These are phyloP conservation scores for Fusarium secorum DNA, from an alignment of 2,329 filamentous ascomycete genomes.

Conservation along the genomic window DNA sequence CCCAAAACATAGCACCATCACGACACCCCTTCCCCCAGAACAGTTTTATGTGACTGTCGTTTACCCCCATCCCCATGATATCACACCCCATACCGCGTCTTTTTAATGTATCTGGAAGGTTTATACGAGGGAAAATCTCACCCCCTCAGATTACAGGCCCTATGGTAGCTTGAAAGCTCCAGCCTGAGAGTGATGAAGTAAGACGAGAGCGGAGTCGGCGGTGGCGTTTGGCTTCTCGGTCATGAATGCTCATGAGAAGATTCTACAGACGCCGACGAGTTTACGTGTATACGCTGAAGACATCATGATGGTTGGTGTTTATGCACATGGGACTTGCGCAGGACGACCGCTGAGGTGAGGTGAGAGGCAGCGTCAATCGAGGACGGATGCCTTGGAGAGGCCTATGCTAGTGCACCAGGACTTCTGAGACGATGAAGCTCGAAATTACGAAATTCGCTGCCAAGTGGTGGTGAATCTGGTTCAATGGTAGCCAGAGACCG, in stretches of 20 bases:
- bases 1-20: conserved; percentile 39
- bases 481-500: conserved; percentile 31
- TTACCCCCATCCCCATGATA: conserved; percentile 41
- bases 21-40: conserved; percentile 32
- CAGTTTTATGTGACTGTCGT: conserved; percentile 40
- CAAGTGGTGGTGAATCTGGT: conserved; percentile 42
- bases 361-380: conserved; percentile 32
- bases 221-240: conserved; percentile 30
- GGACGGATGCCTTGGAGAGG: conserved; percentile 31
- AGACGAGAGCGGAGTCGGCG: conserved; percentile 35
- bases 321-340: conserved; percentile 33
- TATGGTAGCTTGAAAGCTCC: conserved; percentile 73
- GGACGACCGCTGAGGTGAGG: conserved; percentile 33
- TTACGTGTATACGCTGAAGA: conserved; percentile 29
- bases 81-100: conserved; percentile 45
- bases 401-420: conserved; percentile 42
- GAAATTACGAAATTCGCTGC: conserved; percentile 38
- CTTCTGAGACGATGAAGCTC: conserved; percentile 39
- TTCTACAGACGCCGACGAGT: conserved; percentile 31
- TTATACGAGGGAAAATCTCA: conserved; percentile 43
- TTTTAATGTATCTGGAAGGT: conserved; percentile 51
- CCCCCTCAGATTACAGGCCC: conserved; percentile 52
- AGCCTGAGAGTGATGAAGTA: conserved; percentile 55
- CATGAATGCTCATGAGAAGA: conserved; percentile 30
- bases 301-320: conserved; percentile 40